Evolutionary conservation across 1,284 basidiomycete species (phyloP).

Genomic region (Cutaneotrichosporon sp.): DNA sequence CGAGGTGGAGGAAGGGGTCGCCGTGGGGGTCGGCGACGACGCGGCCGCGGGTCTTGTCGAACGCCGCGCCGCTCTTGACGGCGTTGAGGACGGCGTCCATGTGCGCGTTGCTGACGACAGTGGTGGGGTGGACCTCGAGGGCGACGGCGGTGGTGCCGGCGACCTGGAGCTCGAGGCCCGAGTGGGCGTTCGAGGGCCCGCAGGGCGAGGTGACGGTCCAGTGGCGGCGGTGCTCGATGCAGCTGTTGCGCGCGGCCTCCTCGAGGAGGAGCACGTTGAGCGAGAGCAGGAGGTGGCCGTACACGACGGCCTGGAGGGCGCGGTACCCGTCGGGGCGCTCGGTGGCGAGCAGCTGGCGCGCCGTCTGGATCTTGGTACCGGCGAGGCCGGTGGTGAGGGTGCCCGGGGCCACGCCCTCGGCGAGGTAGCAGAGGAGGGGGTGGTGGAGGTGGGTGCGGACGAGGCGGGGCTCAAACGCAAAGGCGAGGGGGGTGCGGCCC

Average conservation of each 20-base stretch:
- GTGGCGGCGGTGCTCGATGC: constrained; percentile 18
- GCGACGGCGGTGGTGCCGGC: constrained; percentile 18
- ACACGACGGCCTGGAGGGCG: constrained; percentile 21
- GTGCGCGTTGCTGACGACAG: constrained; percentile 22
- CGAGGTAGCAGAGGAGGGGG: constrained; percentile 23
- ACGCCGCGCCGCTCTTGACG: constrained; percentile 14
- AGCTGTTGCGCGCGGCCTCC: constrained; percentile 19
- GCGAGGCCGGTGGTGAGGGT: constrained; percentile 15
- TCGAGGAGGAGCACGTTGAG: constrained; percentile 23
- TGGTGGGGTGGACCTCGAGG: constrained; percentile 24
- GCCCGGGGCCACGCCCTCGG: constrained; percentile 18
- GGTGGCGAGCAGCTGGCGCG: constrained; percentile 15
- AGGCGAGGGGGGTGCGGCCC: constrained; percentile 12
- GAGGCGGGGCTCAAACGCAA: constrained; percentile 19
- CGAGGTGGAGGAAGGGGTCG: constrained; percentile 17
- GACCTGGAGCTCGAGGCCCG: constrained; percentile 18
- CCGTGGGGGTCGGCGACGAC: constrained; percentile 12
- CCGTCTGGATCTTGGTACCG: constrained; percentile 14
- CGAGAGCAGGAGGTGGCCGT: constrained; percentile 19
- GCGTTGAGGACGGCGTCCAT: constrained; percentile 19
- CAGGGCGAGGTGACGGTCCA: constrained; percentile 17
- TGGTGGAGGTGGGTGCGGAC: constrained; percentile 25
- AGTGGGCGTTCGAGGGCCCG: background rate
- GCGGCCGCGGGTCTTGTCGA: constrained; percentile 18
- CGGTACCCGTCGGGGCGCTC: constrained; percentile 25